Evolutionary conservation across 148 eudicot genomes (phyloP).

Genomic region (Camellia granthamiana): DNA sequence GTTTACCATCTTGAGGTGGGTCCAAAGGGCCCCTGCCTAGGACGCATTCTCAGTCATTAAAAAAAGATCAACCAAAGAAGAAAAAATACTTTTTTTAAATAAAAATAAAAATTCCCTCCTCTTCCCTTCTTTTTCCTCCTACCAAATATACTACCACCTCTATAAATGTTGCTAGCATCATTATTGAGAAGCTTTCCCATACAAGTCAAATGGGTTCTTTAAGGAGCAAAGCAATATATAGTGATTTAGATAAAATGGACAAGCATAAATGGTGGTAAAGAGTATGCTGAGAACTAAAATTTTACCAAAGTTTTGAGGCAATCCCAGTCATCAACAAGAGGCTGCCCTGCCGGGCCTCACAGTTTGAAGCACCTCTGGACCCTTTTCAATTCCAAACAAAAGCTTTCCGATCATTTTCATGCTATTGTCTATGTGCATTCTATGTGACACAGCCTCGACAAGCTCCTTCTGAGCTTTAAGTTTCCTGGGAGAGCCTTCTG

Average conservation of each 20-base stretch:
- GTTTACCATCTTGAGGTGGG: too few species aligned
- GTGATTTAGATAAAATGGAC: not conserved
- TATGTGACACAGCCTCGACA: slow-evolving; percentile 82
- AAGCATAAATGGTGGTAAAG: not conserved
- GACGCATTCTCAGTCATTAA: too few species aligned
- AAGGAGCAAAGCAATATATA: not conserved
- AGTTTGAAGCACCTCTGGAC: slow-evolving; percentile 53
- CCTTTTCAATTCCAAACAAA: slow-evolving; percentile 73
- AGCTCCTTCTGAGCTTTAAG: slow-evolving; percentile 71
- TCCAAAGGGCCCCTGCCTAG: too few species aligned
- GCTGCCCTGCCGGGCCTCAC: slow-evolving; percentile 67
- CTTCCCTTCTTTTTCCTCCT: too few species aligned
- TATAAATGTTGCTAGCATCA: not conserved
- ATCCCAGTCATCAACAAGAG: slow-evolving; percentile 91
- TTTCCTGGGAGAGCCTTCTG: slow-evolving; percentile 80
- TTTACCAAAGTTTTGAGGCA: slow-evolving; percentile 77
- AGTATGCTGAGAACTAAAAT: not conserved
- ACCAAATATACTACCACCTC: not conserved
- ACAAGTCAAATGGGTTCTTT: not conserved
- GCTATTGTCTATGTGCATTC: slow-evolving; percentile 77
- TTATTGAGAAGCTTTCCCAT: not conserved
- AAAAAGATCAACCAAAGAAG: too few species aligned
- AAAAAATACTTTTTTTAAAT: too few species aligned
- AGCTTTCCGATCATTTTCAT: slow-evolving; percentile 80
- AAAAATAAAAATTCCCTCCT: too few species aligned